A percentile compares a stretch with the other conserved stretches of the same genome.
Evolutionary conservation across 495 filamentous ascomycete genomes (phyloP).

Genomic region (Hypoxylon rickii): DNA sequence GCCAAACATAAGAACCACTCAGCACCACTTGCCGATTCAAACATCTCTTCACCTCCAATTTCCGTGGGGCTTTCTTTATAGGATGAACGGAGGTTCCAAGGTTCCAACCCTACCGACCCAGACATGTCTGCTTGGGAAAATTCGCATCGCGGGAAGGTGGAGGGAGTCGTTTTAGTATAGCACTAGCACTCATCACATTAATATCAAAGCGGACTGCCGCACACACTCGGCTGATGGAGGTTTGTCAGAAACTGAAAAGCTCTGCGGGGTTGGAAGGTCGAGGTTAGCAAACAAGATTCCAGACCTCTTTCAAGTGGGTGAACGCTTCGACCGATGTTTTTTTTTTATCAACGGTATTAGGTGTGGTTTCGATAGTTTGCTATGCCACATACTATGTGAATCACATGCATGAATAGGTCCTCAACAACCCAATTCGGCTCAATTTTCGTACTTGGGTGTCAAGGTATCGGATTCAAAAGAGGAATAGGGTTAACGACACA

Average conservation of each 20-base stretch:
- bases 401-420: not conserved
- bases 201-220: constrained; percentile 9
- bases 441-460: not conserved
- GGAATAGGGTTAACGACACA: too few species aligned
- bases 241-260: not conserved
- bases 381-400: too few species aligned
- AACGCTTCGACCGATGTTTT: too few species aligned
- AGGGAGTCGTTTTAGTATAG: constrained; percentile 15
- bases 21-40: constrained; percentile 20
- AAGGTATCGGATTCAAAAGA: not conserved
- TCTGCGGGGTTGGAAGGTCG: constrained; percentile 10
- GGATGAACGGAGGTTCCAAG: constrained; percentile 29
- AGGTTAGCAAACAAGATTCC: constrained; percentile 13
- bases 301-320: constrained; percentile 1
- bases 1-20: not conserved
- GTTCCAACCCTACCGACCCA: too few species aligned
- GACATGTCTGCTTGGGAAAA: too few species aligned
- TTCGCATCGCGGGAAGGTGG: constrained; percentile 23
- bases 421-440: not conserved
- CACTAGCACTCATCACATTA: too few species aligned
- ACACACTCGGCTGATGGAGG: constrained; percentile 9
- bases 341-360: not conserved
- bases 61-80: constrained; percentile 20
- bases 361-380: not conserved
- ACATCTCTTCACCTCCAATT: constrained; percentile 10